Evolutionary conservation across 306 rosid species (phyloP).

Genomic region (Casuarina cunninghamiana): DNA sequence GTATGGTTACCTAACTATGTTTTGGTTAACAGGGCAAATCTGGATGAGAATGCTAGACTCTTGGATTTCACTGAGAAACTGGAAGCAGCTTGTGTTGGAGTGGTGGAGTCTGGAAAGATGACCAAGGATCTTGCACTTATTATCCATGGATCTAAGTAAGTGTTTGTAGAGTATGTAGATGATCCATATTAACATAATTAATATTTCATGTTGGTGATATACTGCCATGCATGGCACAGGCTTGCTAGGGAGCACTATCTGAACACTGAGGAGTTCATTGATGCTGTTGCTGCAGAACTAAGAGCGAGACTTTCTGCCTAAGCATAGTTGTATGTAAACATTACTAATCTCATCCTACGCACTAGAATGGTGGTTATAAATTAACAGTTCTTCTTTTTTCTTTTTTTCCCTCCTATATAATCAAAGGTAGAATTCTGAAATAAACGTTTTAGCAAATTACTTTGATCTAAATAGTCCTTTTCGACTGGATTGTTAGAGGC

Average conservation of each 20-base stretch:
- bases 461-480: background rate
- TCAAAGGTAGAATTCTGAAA: background rate
- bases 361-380: background rate
- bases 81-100: slow-evolving; percentile 80
- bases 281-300: slow-evolving; percentile 74
- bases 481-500: background rate
- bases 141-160: slow-evolving; percentile 84
- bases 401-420: background rate
- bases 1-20: slow-evolving; percentile 11
- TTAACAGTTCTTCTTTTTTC: background rate
- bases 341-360: background rate
- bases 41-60: slow-evolving; percentile 76
- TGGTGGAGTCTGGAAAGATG: slow-evolving; percentile 93
- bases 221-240: slow-evolving; percentile 42
- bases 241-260: slow-evolving; percentile 70
- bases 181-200: slow-evolving; percentile 17
- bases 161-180: slow-evolving; percentile 13
- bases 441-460: background rate
- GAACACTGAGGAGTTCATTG: slow-evolving; percentile 91
- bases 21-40: slow-evolving; percentile 67
- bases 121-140: slow-evolving; percentile 98
- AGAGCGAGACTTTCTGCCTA: slow-evolving; percentile 37
- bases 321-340: slow-evolving; percentile 25
- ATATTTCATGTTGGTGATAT: slow-evolving; percentile 1
- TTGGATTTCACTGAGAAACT: slow-evolving; percentile 71